Evolutionary conservation across 2,329 filamentous ascomycete species (phyloP).

Genomic region (Decorospora gaudefroyi): DNA sequence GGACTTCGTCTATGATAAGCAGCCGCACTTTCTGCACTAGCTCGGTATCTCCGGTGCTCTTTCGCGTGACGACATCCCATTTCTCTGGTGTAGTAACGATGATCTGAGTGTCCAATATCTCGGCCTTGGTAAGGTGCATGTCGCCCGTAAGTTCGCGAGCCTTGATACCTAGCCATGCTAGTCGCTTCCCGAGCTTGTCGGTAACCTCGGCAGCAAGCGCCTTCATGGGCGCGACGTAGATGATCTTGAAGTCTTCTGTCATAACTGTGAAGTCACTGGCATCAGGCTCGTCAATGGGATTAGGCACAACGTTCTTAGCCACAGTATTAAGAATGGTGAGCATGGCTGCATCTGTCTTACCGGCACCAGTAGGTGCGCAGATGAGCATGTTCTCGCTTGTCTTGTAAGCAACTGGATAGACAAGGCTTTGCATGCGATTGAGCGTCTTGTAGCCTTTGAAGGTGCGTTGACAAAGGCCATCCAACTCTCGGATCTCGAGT

Average conservation of each 20-base stretch:
- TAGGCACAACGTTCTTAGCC: slow-evolving; percentile 80
- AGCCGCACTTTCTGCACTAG: slow-evolving; percentile 95
- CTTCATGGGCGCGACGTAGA: slow-evolving; percentile 99
- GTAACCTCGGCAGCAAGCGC: slow-evolving; percentile 95
- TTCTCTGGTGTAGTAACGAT: slow-evolving; percentile 99
- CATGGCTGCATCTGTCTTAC: slow-evolving; percentile 99
- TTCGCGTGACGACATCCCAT: slow-evolving; percentile 97
- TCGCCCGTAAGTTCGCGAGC: slow-evolving; percentile 95
- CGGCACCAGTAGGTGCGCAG: slow-evolving; percentile 94
- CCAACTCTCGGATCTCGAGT: slow-evolving; percentile 78
- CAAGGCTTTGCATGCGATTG: slow-evolving; percentile 97
- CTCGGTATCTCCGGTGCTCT: slow-evolving; percentile 95
- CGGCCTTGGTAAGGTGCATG: slow-evolving; percentile 97
- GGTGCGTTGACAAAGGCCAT: slow-evolving; percentile 85
- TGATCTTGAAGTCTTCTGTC: slow-evolving; percentile 91
- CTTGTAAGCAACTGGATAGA: slow-evolving; percentile 92
- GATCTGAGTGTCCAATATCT: slow-evolving; percentile 94
- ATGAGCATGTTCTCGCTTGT: slow-evolving; percentile 99
- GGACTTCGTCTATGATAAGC: slow-evolving; percentile 97
- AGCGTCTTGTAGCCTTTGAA: slow-evolving; percentile 92
- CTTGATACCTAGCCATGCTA: slow-evolving; percentile 91
- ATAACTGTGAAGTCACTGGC: slow-evolving; percentile 81
- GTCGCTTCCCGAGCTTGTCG: slow-evolving; percentile 85
- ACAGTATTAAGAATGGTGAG: slow-evolving; percentile 90
- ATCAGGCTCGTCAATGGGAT: slow-evolving; percentile 72